These are phyloP conservation scores for Chytridium lagenaria DNA, from an alignment of 371 early-diverging fungal species.

Conservation along the genomic window DNA sequence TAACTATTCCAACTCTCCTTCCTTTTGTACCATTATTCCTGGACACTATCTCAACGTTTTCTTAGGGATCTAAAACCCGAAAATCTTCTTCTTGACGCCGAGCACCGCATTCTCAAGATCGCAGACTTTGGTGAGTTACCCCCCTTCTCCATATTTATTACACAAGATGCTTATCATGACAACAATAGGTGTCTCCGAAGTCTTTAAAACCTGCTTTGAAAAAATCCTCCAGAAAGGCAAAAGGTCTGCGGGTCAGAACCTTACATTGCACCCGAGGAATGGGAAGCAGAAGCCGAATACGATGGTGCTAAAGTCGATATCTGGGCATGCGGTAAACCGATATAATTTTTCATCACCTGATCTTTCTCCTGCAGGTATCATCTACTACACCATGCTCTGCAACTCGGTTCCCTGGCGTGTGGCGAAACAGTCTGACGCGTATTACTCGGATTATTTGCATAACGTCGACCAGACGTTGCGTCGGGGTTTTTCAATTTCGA, in stretches of 20 bases:
- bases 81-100: slow-evolving; percentile 86
- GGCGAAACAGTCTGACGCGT: slow-evolving; percentile 42
- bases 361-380: slow-evolving; percentile 41
- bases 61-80: slow-evolving; percentile 62
- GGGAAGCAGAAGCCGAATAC: slow-evolving; percentile 49
- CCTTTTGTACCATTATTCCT: no score
- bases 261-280: slow-evolving; percentile 66
- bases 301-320: slow-evolving; percentile 57
- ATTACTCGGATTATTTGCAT: slow-evolving; percentile 43
- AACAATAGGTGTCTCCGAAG: slow-evolving; percentile 79
- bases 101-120: slow-evolving; percentile 87
- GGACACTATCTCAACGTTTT: not conserved
- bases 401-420: slow-evolving; percentile 54
- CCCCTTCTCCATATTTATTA: not conserved
- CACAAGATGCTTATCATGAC: not conserved
- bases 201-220: slow-evolving; percentile 73
- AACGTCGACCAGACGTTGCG: slow-evolving; percentile 25
- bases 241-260: slow-evolving; percentile 61
- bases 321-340: slow-evolving; percentile 60
- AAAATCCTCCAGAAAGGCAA: slow-evolving; percentile 44
- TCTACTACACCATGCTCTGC: slow-evolving; percentile 53
- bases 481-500: slow-evolving; percentile 50
- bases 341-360: not conserved
- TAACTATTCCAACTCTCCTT: no score
- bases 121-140: slow-evolving; percentile 89